phyloP scores from a whole-genome alignment of 768 basidiomycete genomes.

The Tricholomella constricta region DNA sequence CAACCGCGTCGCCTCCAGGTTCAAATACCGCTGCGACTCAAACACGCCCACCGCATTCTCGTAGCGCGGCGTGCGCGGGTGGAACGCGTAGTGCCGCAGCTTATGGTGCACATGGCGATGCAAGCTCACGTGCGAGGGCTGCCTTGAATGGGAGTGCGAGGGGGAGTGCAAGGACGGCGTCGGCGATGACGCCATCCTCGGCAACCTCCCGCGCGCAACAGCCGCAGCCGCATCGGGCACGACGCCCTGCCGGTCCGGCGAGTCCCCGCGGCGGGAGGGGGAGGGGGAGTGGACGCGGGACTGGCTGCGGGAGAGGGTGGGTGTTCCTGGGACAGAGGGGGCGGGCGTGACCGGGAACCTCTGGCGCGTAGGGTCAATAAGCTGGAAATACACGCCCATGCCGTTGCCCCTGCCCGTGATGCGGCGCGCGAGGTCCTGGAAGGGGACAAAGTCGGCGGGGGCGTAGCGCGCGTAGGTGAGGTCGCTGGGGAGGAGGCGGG shows the following conservation, averaged over 20 bases:
- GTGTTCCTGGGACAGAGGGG: slow-evolving; percentile 34
- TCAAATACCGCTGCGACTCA: slow-evolving; percentile 69
- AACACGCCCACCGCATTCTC: slow-evolving; percentile 73
- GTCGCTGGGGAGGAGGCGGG: slow-evolving; percentile 57
- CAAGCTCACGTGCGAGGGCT: slow-evolving; percentile 22
- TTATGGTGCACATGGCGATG: slow-evolving; percentile 37
- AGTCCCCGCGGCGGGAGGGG: not conserved
- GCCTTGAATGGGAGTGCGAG: slow-evolving; percentile 18
- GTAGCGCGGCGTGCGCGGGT: slow-evolving; percentile 36
- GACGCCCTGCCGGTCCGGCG: too few relatives aligned
- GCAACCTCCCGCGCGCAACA: not conserved
- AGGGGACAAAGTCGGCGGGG: slow-evolving; percentile 52
- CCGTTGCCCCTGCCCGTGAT: slow-evolving; percentile 63
- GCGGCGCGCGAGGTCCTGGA: slow-evolving; percentile 52
- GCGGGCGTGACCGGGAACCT: slow-evolving; percentile 54
- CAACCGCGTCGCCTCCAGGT: slow-evolving; percentile 60
- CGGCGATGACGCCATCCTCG: not conserved
- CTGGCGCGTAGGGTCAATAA: slow-evolving; percentile 66
- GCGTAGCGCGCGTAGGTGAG: slow-evolving; percentile 61
- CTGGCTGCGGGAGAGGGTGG: slow-evolving; percentile 18
- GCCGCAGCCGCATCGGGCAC: too few relatives aligned
- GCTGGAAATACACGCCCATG: slow-evolving; percentile 57
- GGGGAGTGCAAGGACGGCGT: not conserved
- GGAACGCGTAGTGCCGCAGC: slow-evolving; percentile 39
- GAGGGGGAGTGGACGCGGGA: not conserved